Evolutionary conservation across 176 grass and related monocot genomes (phyloP), one percentile per base, ranked within the genome.

Genomic region (Aegilops speltoides): DNA sequence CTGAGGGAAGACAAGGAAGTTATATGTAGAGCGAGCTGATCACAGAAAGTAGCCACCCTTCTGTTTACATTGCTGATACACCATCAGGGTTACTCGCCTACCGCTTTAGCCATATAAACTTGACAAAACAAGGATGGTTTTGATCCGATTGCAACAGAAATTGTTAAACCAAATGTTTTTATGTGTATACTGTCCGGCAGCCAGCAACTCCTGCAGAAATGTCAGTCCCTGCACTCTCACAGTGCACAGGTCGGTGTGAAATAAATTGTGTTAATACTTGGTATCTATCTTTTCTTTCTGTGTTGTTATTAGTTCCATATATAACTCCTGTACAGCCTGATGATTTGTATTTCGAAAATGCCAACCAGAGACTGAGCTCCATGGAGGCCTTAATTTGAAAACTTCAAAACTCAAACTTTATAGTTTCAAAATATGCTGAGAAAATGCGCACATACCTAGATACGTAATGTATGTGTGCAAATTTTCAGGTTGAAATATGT

Each of bases 151-250:
- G 23, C 68, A 81, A 37, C 73, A 74, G 4, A 6, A 63, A 20
- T 70, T 62, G 33, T 69, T 37, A 43, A 64, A 82, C n/a, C 50
- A 77, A 54, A n/a, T 14, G 2, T 66, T 82, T 82, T 8, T 33
- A 76, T 81, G 8, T 88, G 52, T 89, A 11, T 89, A 66, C 82
- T 61, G 65, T 87, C 31, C 81, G 25, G 78, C 86, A 97, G 95
- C 84, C 88, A 68, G 1, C 86, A 78, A 78, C 78, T 92, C 54
- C 86, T 97, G 64, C 90, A 92, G 83, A 94, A 91, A 65, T 86
- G 88, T 38, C 92, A 97, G 23, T 92, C 92, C 82, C 89, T 97
- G 57, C 92, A 94, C 70, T 97, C 92, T 73, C 92, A 92, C 73
- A 92, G 79, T 37, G 84, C 84, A 87, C 95, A 97, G 90, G 95